phyloP scores from a whole-genome alignment of 257 asterid genomes.

The Salvia splendens region DNA sequence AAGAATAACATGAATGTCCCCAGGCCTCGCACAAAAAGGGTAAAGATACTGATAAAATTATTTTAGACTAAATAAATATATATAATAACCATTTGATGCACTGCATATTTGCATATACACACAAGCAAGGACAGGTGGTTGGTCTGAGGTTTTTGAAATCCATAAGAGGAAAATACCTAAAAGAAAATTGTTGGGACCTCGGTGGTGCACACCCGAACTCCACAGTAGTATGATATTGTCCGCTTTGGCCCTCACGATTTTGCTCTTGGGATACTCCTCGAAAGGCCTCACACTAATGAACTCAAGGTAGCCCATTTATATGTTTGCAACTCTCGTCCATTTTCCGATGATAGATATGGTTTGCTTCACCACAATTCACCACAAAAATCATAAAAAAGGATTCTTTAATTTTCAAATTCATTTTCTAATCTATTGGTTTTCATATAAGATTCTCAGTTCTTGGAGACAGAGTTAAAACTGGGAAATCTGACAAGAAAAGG shows the following conservation, averaged over 20 bases:
- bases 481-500: slow-evolving; percentile 35
- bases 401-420: slow-evolving; percentile 9
- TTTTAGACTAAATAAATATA: neutral
- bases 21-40: slow-evolving; percentile 14
- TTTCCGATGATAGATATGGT: no score
- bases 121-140: slow-evolving; percentile 56
- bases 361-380: no score
- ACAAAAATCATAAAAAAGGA: neutral
- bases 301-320: no score
- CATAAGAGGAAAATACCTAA: slow-evolving; percentile 21
- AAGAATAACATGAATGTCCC: slow-evolving; percentile 22
- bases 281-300: no score
- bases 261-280: no score
- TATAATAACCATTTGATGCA: slow-evolving; percentile 21
- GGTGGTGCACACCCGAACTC: no score
- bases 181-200: no score
- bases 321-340: no score
- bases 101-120: slow-evolving; percentile 32
- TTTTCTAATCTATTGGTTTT: neutral
- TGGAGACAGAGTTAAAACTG: slow-evolving; percentile 39
- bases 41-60: neutral
- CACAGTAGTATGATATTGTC: no score
- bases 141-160: slow-evolving; percentile 54
- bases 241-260: no score
- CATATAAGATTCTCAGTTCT: slow-evolving; percentile 21